These are phyloP conservation scores for Asterochloris erici DNA, from an alignment of 139 green algal species.

Conservation along the genomic window DNA sequence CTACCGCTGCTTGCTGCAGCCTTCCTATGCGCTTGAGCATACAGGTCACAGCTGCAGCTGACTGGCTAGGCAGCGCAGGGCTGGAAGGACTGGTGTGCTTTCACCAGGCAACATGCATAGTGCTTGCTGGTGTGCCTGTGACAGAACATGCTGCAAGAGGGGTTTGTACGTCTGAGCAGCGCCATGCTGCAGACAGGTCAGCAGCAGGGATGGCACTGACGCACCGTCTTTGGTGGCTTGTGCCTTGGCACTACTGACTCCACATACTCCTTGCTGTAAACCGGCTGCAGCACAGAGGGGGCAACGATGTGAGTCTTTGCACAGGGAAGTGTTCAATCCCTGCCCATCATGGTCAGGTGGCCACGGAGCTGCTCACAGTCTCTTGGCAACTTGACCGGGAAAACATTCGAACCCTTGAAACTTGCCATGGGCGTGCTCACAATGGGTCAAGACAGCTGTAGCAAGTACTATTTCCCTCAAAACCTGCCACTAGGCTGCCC, in stretches of 20 bases:
- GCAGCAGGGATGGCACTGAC: background rate
- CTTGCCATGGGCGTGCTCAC: too few relatives aligned
- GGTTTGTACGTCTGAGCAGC: background rate
- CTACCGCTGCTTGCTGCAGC: background rate
- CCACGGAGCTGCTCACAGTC: too few relatives aligned
- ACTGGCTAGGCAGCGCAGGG: background rate
- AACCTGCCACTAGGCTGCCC: too few relatives aligned
- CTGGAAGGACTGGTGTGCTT: background rate
- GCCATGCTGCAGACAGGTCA: background rate
- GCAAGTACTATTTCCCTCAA: too few relatives aligned
- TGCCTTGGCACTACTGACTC: conserved; percentile 54
- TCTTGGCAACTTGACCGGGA: too few relatives aligned
- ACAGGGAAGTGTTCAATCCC: too few relatives aligned
- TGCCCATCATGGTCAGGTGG: too few relatives aligned
- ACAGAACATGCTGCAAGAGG: background rate
- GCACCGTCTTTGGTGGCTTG: conserved; percentile 45
- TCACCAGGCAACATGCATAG: background rate
- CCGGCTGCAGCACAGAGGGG: conserved; percentile 35
- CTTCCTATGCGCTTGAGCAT: background rate
- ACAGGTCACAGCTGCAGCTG: background rate
- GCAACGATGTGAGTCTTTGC: too few relatives aligned
- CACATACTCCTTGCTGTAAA: conserved; percentile 65
- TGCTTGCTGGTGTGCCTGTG: background rate
- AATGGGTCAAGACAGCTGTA: too few relatives aligned
- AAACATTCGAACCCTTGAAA: too few relatives aligned